Base-by-base conservation (phyloP, 2,329 filamentous ascomycete genomes). In the Sporothrix phasma region DNA sequence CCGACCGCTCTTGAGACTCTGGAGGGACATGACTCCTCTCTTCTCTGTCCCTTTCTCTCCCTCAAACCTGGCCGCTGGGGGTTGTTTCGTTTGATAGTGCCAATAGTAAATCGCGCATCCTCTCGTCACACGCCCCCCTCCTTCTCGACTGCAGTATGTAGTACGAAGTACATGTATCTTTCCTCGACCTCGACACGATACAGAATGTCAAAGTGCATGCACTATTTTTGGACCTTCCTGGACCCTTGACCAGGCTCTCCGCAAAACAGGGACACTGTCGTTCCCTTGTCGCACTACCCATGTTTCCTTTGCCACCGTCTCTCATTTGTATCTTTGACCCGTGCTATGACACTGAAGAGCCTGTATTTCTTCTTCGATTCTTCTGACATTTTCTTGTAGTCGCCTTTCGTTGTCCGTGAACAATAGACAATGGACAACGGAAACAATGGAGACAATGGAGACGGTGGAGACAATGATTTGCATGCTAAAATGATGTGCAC, bases 401-500 rank as follows among this genome's bases (percentile, higher is more conserved):
- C 2, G 7, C 6, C 24, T 51, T 51, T 13, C n/a, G 13, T n/a
- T 31, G 15, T 53, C 46, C 22, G n/a, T n/a, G n/a, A n/a, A n/a
- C n/a, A n/a, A n/a, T n/a, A n/a, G n/a, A n/a, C n/a, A n/a, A n/a
- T n/a, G n/a, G n/a, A n/a, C n/a, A n/a, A n/a, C n/a, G n/a, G n/a
- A n/a, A n/a, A n/a, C 31, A 2, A 22, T 24, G 31, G 54, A 56
- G 51, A 56, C 5, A 37, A 37, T n/a, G n/a, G 15, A n/a, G n/a
- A 37, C 5, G 15, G 15, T 41, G 39, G 39, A 41, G 39, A 37
- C 39, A 39, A n/a, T 46, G 56, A 43, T 45, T 59, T 24, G 24
- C 39, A 39, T 46, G 15, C 56, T 59, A 59, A 59, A 59, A 46
- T 45, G 56, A 59, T 59, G 37, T 59, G 56, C 56, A 43, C 54